phyloP scores from a whole-genome alignment of 2,329 filamentous ascomycete genomes.

The Fusarium heterosporum region DNA sequence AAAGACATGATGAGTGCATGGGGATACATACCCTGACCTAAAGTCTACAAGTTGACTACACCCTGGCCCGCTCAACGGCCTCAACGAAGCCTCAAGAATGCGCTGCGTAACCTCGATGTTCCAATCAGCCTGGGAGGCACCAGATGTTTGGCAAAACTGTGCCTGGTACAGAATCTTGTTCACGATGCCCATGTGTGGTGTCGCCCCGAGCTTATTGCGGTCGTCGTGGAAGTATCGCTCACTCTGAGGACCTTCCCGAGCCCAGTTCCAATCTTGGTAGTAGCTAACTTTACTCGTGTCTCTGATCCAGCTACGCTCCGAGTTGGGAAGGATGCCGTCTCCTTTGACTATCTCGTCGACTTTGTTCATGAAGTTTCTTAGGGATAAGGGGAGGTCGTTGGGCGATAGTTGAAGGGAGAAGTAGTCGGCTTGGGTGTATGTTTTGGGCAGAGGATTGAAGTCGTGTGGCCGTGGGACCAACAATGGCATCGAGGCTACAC shows the following conservation, averaged over 20 bases:
- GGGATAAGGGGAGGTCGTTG: neutral
- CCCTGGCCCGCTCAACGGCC: neutral
- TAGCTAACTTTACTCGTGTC: neutral
- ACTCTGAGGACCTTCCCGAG: neutral
- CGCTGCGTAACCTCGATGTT: constrained; percentile 9
- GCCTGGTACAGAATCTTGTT: constrained; percentile 3
- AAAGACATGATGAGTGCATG: too few relatives aligned
- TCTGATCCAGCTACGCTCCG: neutral
- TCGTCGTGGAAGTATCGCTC: neutral
- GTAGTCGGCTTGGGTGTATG: neutral
- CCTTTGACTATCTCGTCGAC: neutral
- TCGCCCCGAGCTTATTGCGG: neutral
- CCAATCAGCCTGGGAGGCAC: neutral
- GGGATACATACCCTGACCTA: constrained; percentile 1
- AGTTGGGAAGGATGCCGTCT: neutral
- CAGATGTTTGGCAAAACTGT: neutral
- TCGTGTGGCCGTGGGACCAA: neutral
- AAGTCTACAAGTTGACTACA: neutral
- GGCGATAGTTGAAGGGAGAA: neutral
- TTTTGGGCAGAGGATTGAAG: neutral
- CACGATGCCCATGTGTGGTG: neutral
- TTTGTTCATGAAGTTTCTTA: neutral
- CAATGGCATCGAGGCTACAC: neutral
- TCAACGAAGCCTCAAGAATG: constrained; percentile 13
- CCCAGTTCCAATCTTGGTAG: neutral